Percentiles rank a stretch among this genome's conserved stretches.
Evolutionary conservation across 164 flowering plant genomes (phyloP).

Genomic region (Umbilicus rupestris): DNA sequence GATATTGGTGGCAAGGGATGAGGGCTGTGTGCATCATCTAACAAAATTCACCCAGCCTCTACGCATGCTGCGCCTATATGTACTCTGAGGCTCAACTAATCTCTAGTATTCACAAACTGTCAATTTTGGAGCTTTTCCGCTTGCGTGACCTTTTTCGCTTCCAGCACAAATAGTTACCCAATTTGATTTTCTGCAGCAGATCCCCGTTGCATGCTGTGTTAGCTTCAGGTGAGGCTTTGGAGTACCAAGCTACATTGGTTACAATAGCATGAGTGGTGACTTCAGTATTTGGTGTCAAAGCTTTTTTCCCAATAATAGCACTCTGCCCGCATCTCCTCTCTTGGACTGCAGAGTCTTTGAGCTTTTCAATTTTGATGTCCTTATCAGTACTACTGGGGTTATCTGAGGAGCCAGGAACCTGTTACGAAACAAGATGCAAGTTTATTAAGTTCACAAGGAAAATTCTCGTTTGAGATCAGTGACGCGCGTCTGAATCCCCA

Average conservation of each 20-base stretch:
- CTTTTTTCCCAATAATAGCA: slow-evolving; percentile 39
- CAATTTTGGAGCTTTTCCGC: neutral
- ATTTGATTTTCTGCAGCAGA: slow-evolving; percentile 27
- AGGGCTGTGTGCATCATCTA: slow-evolving; percentile 19
- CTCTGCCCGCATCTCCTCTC: slow-evolving; percentile 48
- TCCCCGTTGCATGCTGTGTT: slow-evolving; percentile 23
- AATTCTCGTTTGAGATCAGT: neutral
- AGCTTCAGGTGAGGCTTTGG: slow-evolving; percentile 15
- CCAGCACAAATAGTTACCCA: slow-evolving; percentile 8
- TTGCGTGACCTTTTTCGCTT: neutral
- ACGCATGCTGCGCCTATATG: slow-evolving; percentile 5
- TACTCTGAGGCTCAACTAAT: neutral
- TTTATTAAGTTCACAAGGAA: neutral
- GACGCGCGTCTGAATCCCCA: neutral
- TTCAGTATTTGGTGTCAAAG: slow-evolving; percentile 36
- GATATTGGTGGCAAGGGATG: neutral
- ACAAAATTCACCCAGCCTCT: slow-evolving; percentile 58
- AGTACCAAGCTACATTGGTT: slow-evolving; percentile 38
- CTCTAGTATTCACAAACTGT: slow-evolving; percentile 13
- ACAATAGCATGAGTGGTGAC: slow-evolving; percentile 45
- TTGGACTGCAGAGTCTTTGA: slow-evolving; percentile 40
- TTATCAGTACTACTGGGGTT: slow-evolving; percentile 32
- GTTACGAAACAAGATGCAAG: neutral
- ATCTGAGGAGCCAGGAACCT: slow-evolving; percentile 33
- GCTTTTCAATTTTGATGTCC: slow-evolving; percentile 30